These are phyloP conservation scores for Aspergillus proliferans DNA, from an alignment of 2,329 filamentous ascomycete genomes.

Conservation along the genomic window DNA sequence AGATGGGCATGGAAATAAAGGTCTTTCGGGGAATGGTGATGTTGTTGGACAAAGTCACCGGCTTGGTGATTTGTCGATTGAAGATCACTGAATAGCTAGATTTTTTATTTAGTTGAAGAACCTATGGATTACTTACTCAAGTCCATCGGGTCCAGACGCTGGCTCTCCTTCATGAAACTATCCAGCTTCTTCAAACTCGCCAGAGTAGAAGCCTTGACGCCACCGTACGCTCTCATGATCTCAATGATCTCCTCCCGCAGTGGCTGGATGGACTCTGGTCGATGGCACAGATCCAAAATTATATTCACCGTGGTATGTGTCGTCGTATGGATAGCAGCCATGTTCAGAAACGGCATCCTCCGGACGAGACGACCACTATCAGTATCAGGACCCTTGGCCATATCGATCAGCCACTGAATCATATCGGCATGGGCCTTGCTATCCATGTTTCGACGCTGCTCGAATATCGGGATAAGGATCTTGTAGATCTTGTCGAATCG, in stretches of 20 bases:
- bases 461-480: not conserved
- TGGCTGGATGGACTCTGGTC: not conserved
- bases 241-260: not conserved
- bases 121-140: not conserved
- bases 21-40: not conserved
- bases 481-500: conserved; percentile 1
- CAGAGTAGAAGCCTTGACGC: not conserved
- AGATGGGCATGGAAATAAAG: not conserved
- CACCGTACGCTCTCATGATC: not conserved
- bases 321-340: not conserved
- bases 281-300: not conserved
- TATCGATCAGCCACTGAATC: conserved; percentile 11
- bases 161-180: not conserved
- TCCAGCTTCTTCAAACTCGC: not conserved
- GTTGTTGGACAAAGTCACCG: not conserved
- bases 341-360: conserved; percentile 14
- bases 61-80: not conserved
- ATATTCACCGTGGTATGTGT: not conserved
- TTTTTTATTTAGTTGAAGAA: not conserved
- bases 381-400: conserved; percentile 11
- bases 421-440: not conserved
- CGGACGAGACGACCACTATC: conserved; percentile 8
- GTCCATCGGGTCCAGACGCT: not conserved
- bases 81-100: not conserved
- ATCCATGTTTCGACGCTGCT: not conserved